phyloP scores from a whole-genome alignment of 345 rosid genomes.

The Combretum micranthum region DNA sequence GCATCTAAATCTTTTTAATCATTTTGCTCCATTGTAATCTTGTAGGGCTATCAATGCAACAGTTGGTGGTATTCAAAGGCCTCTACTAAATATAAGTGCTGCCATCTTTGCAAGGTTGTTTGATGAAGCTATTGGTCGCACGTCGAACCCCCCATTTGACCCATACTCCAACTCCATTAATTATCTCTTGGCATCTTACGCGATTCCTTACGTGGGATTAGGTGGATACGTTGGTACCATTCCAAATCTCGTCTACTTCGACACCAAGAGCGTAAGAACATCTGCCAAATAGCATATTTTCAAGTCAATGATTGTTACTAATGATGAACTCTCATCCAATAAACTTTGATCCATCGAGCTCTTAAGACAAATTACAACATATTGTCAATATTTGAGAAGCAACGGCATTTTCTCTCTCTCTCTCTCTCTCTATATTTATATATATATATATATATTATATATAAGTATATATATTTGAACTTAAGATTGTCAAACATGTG shows the following conservation, averaged over 20 bases:
- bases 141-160: slow-evolving; percentile 46
- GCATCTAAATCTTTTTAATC: no score
- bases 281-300: background rate
- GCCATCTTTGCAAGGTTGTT: slow-evolving; percentile 32
- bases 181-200: slow-evolving; percentile 49
- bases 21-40: background rate
- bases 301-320: no score
- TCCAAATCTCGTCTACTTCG: slow-evolving; percentile 30
- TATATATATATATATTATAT: no score
- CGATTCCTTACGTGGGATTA: slow-evolving; percentile 63
- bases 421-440: no score
- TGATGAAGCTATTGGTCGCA: slow-evolving; percentile 39
- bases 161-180: slow-evolving; percentile 43
- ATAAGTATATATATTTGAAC: no score
- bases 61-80: slow-evolving; percentile 51
- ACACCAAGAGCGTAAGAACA: slow-evolving; percentile 29
- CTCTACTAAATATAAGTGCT: slow-evolving; percentile 37
- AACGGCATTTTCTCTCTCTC: no score
- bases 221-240: slow-evolving; percentile 59
- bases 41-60: slow-evolving; percentile 44
- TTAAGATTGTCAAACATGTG: no score
- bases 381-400: no score
- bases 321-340: background rate
- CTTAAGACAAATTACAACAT: no score
- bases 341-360: background rate